A percentile compares a stretch with the other conserved stretches of the same genome.
phyloP scores from a whole-genome alignment of 352 stramenopile species.

The Elongisporangium undulatum region DNA sequence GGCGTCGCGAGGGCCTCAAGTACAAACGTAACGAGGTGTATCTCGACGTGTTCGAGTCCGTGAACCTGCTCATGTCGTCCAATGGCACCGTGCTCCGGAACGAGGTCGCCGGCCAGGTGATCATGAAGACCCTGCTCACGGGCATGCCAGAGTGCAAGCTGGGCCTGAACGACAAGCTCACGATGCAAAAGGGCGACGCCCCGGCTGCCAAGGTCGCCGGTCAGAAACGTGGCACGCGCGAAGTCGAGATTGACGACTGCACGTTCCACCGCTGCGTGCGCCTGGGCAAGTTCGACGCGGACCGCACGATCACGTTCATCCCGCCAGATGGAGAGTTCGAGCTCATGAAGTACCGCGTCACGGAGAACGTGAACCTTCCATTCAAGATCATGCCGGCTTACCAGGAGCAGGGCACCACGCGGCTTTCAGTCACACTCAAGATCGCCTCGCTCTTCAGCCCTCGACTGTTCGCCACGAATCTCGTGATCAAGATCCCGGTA shows the following conservation, averaged over 20 bases:
- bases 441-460: conserved; percentile 93
- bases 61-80: conserved; percentile 96
- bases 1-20: conserved; percentile 94
- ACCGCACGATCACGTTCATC: conserved; percentile 97
- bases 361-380: conserved; percentile 97
- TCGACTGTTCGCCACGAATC: conserved; percentile 95
- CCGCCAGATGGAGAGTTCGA: conserved; percentile 98
- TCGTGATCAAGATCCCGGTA: conserved; percentile 94
- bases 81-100: conserved; percentile 93
- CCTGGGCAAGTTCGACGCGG: conserved; percentile 97
- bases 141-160: conserved; percentile 99
- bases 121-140: conserved; percentile 98
- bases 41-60: conserved; percentile 96
- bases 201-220: conserved; percentile 47
- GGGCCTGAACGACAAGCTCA: conserved; percentile 98
- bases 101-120: conserved; percentile 94
- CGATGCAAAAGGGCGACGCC: conserved; percentile 93
- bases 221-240: conserved; percentile 67
- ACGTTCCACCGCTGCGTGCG: conserved; percentile 98
- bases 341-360: conserved; percentile 97
- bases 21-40: conserved; percentile 99
- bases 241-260: conserved; percentile 96
- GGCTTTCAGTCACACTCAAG: conserved; percentile 79
- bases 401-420: conserved; percentile 90
- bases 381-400: conserved; percentile 98